Base-by-base conservation (phyloP, 495 filamentous ascomycete species). In the Penicillium ucsense region DNA sequence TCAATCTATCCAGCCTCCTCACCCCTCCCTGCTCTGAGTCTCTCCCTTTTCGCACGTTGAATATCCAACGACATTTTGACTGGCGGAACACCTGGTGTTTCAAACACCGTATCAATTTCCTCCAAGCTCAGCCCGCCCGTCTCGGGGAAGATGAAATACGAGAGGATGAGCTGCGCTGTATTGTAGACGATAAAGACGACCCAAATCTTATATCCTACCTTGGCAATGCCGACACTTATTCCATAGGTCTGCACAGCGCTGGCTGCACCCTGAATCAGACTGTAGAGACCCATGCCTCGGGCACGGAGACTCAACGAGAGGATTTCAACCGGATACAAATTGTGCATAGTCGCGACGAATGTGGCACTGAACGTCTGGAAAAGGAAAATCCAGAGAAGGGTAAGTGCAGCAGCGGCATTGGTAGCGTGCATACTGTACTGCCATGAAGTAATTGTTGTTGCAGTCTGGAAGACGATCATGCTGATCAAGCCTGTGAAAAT, bases 11-110 rank as follows among this genome's bases (percentile, higher is more conserved):
- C 30, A 39, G 36, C 27, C 44, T 56, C 54, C 10, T 62, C 62
- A 34, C 57, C 56, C 28, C 53, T 54, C 30, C 31, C 41, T 35
- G 52, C 47, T 3, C 47, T 42, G 2, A 37, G 51, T 50, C 62
- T 55, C 42, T 63, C 60, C 43, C 62, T 64, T 52, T 72, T 70
- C n/a, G 69, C 69, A 38, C 63, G 65, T 35, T 68, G 54, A 7
- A 72, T 70, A 56, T 68, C 64, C 49, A 64, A 48, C 5, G 62
- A 68, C 63, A 73, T 69, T 55, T 71, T 72, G n/a, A 72, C 69
- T 2, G 70, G 68, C 8, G 41, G 41, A 41, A 71, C 62, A 5
- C 66, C 71, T 3, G 63, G 62, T 6, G 69, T 73, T 47, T 72
- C 68, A 50, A 74, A 72, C 32, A 74, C 61, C 5, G 56, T 58